Conservation (phyloP, 768 basidiomycete genomes). For the Phylloporus sp. region DNA sequence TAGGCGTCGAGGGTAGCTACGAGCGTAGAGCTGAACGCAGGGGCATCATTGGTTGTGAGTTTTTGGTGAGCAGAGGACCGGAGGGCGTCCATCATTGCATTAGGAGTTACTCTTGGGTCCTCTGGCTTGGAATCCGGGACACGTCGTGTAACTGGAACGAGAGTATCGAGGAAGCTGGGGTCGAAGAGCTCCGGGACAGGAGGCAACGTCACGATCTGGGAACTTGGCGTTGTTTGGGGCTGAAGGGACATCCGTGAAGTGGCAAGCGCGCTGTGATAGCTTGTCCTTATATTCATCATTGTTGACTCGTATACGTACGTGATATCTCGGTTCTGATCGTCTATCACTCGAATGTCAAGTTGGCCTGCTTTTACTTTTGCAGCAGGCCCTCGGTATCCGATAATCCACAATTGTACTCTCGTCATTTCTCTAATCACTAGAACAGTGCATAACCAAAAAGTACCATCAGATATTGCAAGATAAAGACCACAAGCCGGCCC, state of each 20-base stretch:
- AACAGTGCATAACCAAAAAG: too few relatives aligned
- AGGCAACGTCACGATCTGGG: slow-evolving; percentile 52
- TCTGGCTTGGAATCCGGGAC: background rate
- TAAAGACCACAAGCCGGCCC: slow-evolving; percentile 40
- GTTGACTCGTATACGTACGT: too few relatives aligned
- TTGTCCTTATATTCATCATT: too few relatives aligned
- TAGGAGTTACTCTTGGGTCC: slow-evolving; percentile 13
- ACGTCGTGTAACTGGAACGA: slow-evolving; percentile 38
- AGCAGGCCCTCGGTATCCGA: too few relatives aligned
- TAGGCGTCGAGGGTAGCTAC: slow-evolving; percentile 58
- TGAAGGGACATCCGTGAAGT: background rate
- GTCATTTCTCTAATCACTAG: too few relatives aligned
- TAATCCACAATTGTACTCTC: too few relatives aligned
- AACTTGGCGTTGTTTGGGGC: slow-evolving; percentile 10
- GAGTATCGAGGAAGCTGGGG: slow-evolving; percentile 51
- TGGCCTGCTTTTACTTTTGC: too few relatives aligned
- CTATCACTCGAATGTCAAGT: too few relatives aligned
- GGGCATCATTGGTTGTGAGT: slow-evolving; percentile 48
- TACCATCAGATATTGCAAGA: background rate
- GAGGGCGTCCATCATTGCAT: slow-evolving; percentile 57
- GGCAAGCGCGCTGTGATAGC: too few relatives aligned
- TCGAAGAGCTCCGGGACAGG: slow-evolving; percentile 55
- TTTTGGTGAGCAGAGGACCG: slow-evolving; percentile 39
- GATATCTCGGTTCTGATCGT: too few relatives aligned
- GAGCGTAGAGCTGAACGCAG: slow-evolving; percentile 48